Evolutionary conservation across 2,329 filamentous ascomycete genomes (phyloP).

Genomic region (Raffaelea albimanens): DNA sequence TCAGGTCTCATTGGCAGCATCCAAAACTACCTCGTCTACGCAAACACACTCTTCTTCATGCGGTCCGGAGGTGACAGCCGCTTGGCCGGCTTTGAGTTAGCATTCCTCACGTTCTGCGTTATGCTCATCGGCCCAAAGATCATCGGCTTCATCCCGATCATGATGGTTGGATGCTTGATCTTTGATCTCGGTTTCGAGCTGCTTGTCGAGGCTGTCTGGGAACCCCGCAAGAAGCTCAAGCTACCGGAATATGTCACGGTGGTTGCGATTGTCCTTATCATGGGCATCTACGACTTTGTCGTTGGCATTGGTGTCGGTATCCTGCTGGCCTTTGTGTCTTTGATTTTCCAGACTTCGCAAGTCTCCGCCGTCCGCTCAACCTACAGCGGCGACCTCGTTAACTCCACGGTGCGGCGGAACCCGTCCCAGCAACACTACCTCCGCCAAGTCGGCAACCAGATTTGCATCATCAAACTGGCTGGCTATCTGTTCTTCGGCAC

Average conservation of each 20-base stretch:
- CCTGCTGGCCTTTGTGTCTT: conserved; percentile 78
- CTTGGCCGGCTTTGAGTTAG: conserved; percentile 77
- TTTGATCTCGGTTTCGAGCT: conserved; percentile 92
- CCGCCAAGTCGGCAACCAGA: conserved; percentile 75
- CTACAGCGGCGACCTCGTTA: conserved; percentile 83
- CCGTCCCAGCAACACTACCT: conserved; percentile 83
- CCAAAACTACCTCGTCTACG: conserved; percentile 94
- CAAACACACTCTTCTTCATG: conserved; percentile 96
- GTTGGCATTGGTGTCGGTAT: conserved; percentile 89
- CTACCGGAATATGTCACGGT: conserved; percentile 78
- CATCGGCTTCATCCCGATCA: conserved; percentile 90
- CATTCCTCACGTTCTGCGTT: conserved; percentile 67
- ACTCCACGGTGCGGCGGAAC: conserved; percentile 86
- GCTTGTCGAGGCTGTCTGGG: conserved; percentile 76
- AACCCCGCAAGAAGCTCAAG: conserved; percentile 82
- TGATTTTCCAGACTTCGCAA: conserved; percentile 83
- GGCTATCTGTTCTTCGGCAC: conserved; percentile 98
- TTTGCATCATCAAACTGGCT: conserved; percentile 81
- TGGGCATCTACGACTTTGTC: conserved; percentile 96
- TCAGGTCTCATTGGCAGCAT: conserved; percentile 85
- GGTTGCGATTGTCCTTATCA: conserved; percentile 79
- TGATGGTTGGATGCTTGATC: conserved; percentile 93
- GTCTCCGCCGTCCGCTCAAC: conserved; percentile 81
- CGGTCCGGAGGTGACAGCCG: conserved; percentile 82
- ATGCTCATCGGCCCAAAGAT: conserved; percentile 79